Conservation (phyloP, 148 eudicot species). For the Linanthus parryae region DNA sequence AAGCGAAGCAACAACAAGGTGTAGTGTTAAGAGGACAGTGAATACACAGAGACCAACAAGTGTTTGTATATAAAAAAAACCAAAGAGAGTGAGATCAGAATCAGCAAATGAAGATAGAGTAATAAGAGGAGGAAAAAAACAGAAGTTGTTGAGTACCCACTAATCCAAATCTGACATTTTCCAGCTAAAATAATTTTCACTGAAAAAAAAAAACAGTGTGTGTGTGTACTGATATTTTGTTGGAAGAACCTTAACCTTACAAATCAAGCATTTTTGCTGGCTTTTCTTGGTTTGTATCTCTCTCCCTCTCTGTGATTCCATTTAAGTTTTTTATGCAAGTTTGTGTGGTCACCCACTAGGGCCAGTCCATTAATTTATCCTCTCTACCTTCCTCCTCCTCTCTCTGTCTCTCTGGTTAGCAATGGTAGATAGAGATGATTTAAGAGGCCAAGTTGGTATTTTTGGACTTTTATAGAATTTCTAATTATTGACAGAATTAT, state of each 20-base stretch:
- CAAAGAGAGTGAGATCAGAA: too few relatives aligned
- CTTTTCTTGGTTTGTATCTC: neutral
- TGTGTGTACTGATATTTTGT: neutral
- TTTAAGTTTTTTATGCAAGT: neutral
- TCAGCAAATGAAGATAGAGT: neutral
- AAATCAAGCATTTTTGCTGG: slow-evolving; percentile 16
- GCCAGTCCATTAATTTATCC: neutral
- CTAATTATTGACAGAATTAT: too few relatives aligned
- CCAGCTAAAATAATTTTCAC: slow-evolving; percentile 9
- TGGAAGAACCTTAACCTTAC: neutral
- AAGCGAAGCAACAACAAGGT: slow-evolving; percentile 24
- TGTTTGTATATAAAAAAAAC: slow-evolving; percentile 4
- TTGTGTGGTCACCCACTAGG: neutral
- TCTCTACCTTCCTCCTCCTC: neutral
- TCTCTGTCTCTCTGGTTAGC: neutral
- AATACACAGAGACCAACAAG: slow-evolving; percentile 4
- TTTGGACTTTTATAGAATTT: too few relatives aligned
- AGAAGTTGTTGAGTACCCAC: slow-evolving; percentile 31
- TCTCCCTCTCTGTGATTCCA: neutral
- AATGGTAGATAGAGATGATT: too few relatives aligned
- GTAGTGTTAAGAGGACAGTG: slow-evolving; percentile 33
- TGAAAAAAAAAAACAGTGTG: neutral
- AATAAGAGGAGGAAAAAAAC: slow-evolving; percentile 4
- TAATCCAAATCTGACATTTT: slow-evolving; percentile 20
- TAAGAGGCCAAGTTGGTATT: too few relatives aligned